These are phyloP conservation scores for Yamadazyma sp. DNA, from an alignment of 1,139 yeast genomes.

Conservation along the genomic window DNA sequence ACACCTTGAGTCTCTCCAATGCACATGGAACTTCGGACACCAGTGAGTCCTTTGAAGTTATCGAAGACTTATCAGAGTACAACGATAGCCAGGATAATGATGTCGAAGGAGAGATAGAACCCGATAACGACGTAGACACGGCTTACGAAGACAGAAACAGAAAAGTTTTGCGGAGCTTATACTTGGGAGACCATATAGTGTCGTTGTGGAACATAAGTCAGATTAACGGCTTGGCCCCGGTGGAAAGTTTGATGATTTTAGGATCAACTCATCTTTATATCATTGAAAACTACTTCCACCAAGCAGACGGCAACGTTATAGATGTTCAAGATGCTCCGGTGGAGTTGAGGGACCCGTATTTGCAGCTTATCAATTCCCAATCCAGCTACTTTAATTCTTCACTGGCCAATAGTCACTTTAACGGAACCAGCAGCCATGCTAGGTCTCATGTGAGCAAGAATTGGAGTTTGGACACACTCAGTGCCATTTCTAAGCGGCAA, in stretches of 20 bases:
- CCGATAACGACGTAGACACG: constrained; percentile 15
- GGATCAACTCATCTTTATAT: constrained; percentile 66
- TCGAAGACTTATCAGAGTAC: constrained; percentile 46
- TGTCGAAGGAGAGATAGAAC: constrained; percentile 13
- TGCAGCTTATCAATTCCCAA: constrained; percentile 53
- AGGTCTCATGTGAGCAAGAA: constrained; percentile 46
- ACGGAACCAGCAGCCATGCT: constrained; percentile 4
- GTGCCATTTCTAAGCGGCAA: constrained; percentile 68
- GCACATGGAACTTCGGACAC: constrained; percentile 14
- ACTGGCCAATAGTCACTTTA: constrained; percentile 9
- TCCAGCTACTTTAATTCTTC: constrained; percentile 21
- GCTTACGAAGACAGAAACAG: constrained; percentile 68
- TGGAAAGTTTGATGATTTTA: constrained; percentile 69
- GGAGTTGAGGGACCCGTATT: constrained; percentile 62
- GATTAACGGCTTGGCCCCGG: constrained; percentile 68
- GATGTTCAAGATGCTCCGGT: constrained; percentile 67
- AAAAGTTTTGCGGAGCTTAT: constrained; percentile 66
- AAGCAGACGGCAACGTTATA: constrained; percentile 59
- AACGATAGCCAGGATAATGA: constrained; percentile 16
- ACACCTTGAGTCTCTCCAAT: constrained; percentile 27
- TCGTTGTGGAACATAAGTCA: constrained; percentile 76
- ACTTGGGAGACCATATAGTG: constrained; percentile 67
- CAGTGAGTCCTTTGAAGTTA: constrained; percentile 15
- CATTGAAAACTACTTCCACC: constrained; percentile 67
- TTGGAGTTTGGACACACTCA: constrained; percentile 59